A percentile compares a stretch with the other conserved stretches of the same genome.
Evolutionary conservation across 179 eudicot genomes (phyloP).

Genomic region (Silene noctiflora): DNA sequence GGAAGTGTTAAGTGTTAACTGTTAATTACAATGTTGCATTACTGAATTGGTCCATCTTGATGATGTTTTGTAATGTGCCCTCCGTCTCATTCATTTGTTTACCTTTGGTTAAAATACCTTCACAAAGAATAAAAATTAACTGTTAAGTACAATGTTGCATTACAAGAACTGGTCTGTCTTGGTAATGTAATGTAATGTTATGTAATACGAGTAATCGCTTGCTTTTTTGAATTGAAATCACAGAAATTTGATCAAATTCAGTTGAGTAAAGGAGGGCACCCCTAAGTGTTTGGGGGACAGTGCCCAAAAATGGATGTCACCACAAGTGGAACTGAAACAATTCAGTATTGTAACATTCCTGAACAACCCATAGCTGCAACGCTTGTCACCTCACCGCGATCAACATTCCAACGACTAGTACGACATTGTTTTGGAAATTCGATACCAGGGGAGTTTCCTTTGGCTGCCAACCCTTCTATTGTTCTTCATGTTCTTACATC

Average conservation of each 20-base stretch:
- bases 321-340: slow-evolving; percentile 53
- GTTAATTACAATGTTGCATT: neutral
- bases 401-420: slow-evolving; percentile 53
- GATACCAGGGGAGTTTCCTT: slow-evolving; percentile 84
- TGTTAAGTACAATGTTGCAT: neutral
- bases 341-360: slow-evolving; percentile 49
- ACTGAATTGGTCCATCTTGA: neutral
- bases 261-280: slow-evolving; percentile 40
- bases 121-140: no score
- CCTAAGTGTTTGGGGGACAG: slow-evolving; percentile 34
- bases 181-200: neutral
- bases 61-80: neutral
- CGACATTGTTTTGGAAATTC: slow-evolving; percentile 76
- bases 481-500: slow-evolving; percentile 89
- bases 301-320: slow-evolving; percentile 67
- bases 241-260: slow-evolving; percentile 19
- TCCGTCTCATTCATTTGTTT: no score
- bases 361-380: slow-evolving; percentile 56
- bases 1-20: no score
- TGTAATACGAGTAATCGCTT: neutral
- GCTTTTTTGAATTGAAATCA: neutral
- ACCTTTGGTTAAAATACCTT: no score
- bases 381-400: slow-evolving; percentile 41
- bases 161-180: neutral
- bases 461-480: slow-evolving; percentile 79